phyloP scores from a whole-genome alignment of 2,329 filamentous ascomycete genomes.

The Fusarium mundagurra region DNA sequence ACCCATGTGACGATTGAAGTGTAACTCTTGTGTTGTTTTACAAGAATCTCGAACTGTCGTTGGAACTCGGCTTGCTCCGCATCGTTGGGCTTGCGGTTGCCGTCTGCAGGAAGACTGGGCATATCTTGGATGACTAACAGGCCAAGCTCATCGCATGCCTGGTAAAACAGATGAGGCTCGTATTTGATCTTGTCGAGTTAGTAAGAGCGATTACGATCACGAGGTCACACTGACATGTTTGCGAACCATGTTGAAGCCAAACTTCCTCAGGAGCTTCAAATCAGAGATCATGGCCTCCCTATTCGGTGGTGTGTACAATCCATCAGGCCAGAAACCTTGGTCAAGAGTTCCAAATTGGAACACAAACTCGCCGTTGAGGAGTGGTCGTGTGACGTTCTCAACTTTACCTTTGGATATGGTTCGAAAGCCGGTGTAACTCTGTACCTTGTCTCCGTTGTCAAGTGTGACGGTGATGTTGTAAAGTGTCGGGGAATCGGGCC shows the following conservation, averaged over 20 bases:
- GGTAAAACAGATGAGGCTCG: slow-evolving; percentile 73
- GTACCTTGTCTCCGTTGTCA: slow-evolving; percentile 59
- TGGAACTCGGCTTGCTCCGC: slow-evolving; percentile 71
- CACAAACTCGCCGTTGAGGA: slow-evolving; percentile 74
- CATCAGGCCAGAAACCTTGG: slow-evolving; percentile 78
- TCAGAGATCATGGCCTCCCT: slow-evolving; percentile 75
- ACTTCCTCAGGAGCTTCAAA: slow-evolving; percentile 68
- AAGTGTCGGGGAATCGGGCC: slow-evolving; percentile 68
- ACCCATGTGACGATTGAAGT: slow-evolving; percentile 27
- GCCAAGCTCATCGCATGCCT: slow-evolving; percentile 72
- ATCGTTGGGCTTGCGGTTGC: slow-evolving; percentile 49
- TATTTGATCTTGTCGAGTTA: slow-evolving; percentile 65
- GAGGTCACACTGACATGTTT: slow-evolving; percentile 65
- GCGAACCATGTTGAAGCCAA: slow-evolving; percentile 76
- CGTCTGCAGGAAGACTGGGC: slow-evolving; percentile 62
- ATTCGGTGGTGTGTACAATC: slow-evolving; percentile 71
- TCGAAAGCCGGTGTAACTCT: slow-evolving; percentile 76
- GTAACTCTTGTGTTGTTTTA: slow-evolving; percentile 58
- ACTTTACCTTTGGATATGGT: slow-evolving; percentile 67
- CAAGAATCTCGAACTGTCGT: slow-evolving; percentile 68
- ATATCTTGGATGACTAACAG: slow-evolving; percentile 77
- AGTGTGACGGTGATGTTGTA: slow-evolving; percentile 70
- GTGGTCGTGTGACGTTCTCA: slow-evolving; percentile 66
- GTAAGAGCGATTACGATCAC: neutral
- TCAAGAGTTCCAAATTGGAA: slow-evolving; percentile 76